Conservation (phyloP, 2,329 filamentous ascomycete genomes). For the Nemania sp. region DNA sequence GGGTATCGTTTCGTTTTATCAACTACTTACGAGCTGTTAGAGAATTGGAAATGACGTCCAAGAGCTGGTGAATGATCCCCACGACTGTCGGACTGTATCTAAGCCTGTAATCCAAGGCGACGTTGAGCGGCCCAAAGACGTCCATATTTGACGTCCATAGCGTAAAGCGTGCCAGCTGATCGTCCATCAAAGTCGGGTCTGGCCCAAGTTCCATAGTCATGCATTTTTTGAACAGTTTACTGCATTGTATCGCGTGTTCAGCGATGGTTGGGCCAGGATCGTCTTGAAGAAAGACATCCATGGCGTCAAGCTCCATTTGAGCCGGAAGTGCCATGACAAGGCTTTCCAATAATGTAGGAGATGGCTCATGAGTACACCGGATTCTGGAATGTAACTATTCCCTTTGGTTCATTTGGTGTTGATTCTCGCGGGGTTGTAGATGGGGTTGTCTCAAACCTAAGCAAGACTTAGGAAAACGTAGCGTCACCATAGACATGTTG, state of each 20-base stretch:
- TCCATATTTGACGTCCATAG: slow-evolving; percentile 16
- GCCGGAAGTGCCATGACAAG: not conserved
- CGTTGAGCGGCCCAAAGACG: slow-evolving; percentile 10
- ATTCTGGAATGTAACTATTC: no score
- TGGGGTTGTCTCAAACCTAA: no score
- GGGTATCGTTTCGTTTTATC: no score
- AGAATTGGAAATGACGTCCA: slow-evolving; percentile 7
- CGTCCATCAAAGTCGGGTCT: slow-evolving; percentile 14
- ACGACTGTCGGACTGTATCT: slow-evolving; percentile 3
- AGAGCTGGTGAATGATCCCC: slow-evolving; percentile 15
- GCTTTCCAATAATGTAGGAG: no score
- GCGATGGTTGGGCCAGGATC: slow-evolving; percentile 14
- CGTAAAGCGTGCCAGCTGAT: slow-evolving; percentile 12
- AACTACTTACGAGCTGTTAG: slow-evolving; percentile 11
- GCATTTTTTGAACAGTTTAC: slow-evolving; percentile 1
- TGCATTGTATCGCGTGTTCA: slow-evolving; percentile 10
- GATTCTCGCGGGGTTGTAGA: no score
- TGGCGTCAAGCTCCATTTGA: not conserved
- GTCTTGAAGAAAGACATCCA: slow-evolving; percentile 14
- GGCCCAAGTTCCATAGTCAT: not conserved
- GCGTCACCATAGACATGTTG: no score
- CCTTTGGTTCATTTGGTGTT: no score
- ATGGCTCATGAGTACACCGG: no score
- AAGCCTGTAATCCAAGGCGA: slow-evolving; percentile 17
- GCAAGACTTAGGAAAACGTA: no score